These are phyloP conservation scores for Artemisia annua DNA, from an alignment of 129 eudicot species.

Conservation along the genomic window DNA sequence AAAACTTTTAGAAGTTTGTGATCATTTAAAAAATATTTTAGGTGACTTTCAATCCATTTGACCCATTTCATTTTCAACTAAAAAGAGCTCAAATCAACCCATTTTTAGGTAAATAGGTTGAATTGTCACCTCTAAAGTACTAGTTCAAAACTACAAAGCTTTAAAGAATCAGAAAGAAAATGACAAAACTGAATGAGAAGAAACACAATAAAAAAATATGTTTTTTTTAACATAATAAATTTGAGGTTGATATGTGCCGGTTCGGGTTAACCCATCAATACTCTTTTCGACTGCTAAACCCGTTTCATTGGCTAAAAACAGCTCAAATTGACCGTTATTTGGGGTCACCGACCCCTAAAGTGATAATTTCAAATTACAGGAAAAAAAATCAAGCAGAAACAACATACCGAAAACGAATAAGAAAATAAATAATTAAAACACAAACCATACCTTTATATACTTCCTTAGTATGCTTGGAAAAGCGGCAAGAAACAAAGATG, in stretches of 20 bases:
- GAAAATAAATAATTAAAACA: neutral
- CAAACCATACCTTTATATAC: conserved; percentile 71
- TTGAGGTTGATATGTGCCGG: too few relatives aligned
- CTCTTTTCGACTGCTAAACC: too few relatives aligned
- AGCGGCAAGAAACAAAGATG: conserved; percentile 86
- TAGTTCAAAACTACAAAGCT: too few relatives aligned
- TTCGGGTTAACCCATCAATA: too few relatives aligned
- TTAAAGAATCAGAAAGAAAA: too few relatives aligned
- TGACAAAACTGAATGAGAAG: too few relatives aligned
- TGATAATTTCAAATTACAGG: too few relatives aligned
- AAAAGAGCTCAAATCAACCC: neutral
- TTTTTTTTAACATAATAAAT: too few relatives aligned
- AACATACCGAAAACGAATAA: neutral
- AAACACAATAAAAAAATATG: too few relatives aligned
- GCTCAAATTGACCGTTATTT: too few relatives aligned
- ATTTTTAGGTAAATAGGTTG: neutral
- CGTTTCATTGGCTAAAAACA: too few relatives aligned
- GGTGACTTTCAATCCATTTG: neutral
- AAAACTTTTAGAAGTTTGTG: neutral
- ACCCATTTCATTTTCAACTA: neutral
- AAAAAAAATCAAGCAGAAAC: neutral
- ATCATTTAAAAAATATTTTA: neutral
- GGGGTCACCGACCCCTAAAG: too few relatives aligned
- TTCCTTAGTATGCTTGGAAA: conserved; percentile 86
- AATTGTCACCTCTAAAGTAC: neutral